phyloP scores from a whole-genome alignment of 768 basidiomycete species.

The Suillus tomentosus region DNA sequence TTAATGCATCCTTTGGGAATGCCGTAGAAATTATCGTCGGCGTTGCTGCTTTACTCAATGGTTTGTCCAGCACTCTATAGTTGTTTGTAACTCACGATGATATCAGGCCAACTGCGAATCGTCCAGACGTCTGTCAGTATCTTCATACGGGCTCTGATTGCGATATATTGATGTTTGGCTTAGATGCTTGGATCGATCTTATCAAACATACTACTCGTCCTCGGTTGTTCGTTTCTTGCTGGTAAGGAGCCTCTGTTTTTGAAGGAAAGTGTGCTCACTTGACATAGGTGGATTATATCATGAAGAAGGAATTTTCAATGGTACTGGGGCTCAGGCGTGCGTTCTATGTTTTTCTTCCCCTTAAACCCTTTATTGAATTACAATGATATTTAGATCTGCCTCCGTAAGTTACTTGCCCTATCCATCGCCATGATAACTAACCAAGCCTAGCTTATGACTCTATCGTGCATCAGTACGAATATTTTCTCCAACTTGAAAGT shows the following conservation, averaged over 20 bases:
- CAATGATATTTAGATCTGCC: slow-evolving; percentile 30
- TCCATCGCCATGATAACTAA: slow-evolving; percentile 1
- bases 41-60: slow-evolving; percentile 78
- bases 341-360: slow-evolving; percentile 28
- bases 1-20: slow-evolving; percentile 85
- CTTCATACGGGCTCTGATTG: neutral
- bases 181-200: slow-evolving; percentile 91
- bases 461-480: slow-evolving; percentile 78
- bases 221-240: slow-evolving; percentile 90
- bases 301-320: slow-evolving; percentile 72
- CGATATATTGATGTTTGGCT: neutral
- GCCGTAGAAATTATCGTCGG: slow-evolving; percentile 91
- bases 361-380: neutral
- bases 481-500: slow-evolving; percentile 4
- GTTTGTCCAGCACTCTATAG: slow-evolving; percentile 36
- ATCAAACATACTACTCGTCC: slow-evolving; percentile 86
- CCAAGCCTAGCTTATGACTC: slow-evolving; percentile 67
- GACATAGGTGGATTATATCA: slow-evolving; percentile 62
- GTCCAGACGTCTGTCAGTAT: slow-evolving; percentile 83
- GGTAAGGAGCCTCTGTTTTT: slow-evolving; percentile 39
- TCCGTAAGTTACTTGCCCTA: slow-evolving; percentile 33
- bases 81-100: slow-evolving; percentile 13
- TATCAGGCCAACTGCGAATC: slow-evolving; percentile 76
- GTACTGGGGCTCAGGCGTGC: slow-evolving; percentile 86
- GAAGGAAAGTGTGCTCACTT: neutral